A percentile compares a stretch with the other conserved stretches of the same genome.
Conservation (phyloP, 768 basidiomycete species). For the Aureoboletus auriporus region DNA sequence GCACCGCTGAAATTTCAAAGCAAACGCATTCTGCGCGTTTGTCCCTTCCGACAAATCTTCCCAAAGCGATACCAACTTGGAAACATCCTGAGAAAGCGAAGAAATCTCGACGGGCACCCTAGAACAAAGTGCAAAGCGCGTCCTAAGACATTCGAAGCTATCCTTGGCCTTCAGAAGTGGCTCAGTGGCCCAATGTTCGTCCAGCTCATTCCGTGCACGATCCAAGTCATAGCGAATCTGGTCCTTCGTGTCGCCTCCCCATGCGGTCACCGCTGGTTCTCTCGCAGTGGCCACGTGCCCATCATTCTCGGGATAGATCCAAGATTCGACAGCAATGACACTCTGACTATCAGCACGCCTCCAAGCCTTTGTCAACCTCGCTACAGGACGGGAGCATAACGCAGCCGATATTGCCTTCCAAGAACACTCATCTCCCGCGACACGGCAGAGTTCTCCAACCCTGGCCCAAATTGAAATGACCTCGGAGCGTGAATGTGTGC, state of each 20-base stretch:
- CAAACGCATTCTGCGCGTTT: constrained; percentile 38
- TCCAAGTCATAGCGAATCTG: constrained; percentile 45
- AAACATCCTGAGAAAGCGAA: constrained; percentile 44
- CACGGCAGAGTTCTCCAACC: constrained; percentile 68
- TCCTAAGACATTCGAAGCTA: constrained; percentile 52
- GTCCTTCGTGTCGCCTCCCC: constrained; percentile 60
- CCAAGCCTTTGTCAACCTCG: constrained; percentile 78
- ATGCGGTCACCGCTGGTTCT: constrained; percentile 54
- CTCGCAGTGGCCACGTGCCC: constrained; percentile 24
- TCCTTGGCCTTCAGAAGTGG: constrained; percentile 39
- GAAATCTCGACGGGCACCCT: constrained; percentile 34
- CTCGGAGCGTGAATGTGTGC: constrained; percentile 69
- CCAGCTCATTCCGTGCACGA: constrained; percentile 42
- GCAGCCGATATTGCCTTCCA: constrained; percentile 74
- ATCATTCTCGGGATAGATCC: constrained; percentile 50
- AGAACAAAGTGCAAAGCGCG: constrained; percentile 49
- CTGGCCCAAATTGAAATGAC: constrained; percentile 70
- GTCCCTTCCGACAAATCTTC: constrained; percentile 38
- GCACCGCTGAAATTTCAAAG: constrained; percentile 61
- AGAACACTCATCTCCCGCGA: constrained; percentile 73
- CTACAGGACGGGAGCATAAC: constrained; percentile 69
- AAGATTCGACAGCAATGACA: constrained; percentile 56
- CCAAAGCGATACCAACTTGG: constrained; percentile 57
- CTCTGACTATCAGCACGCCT: constrained; percentile 62
- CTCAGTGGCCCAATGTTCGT: constrained; percentile 41